phyloP scores from a whole-genome alignment of 1,284 basidiomycete species.

The Leccinum huronense region DNA sequence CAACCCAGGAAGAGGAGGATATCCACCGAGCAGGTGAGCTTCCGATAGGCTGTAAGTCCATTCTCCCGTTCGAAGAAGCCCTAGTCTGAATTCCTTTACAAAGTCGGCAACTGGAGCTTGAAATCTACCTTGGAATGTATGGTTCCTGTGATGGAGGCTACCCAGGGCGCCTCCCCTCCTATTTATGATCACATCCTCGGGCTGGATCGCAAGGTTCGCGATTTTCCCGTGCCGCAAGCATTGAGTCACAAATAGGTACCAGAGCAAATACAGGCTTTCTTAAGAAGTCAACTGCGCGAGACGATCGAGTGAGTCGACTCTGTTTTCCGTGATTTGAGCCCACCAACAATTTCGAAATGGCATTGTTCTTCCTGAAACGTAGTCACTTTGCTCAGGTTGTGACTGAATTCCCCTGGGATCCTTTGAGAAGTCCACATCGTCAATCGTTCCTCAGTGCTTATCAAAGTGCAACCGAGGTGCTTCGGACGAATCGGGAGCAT shows the following conservation, averaged over 20 bases:
- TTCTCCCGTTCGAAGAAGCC: neutral
- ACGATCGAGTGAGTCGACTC: constrained; percentile 38
- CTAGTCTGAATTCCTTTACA: constrained; percentile 9
- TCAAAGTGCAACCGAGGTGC: constrained; percentile 42
- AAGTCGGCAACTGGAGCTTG: constrained; percentile 51
- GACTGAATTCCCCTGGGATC: constrained; percentile 42
- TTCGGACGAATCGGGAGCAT: constrained; percentile 39
- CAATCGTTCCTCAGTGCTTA: constrained; percentile 47
- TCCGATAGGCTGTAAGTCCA: constrained; percentile 44
- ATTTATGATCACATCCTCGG: constrained; percentile 45
- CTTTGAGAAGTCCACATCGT: constrained; percentile 41
- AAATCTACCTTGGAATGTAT: constrained; percentile 41
- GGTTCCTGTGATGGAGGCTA: constrained; percentile 43
- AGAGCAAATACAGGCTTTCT: constrained; percentile 45
- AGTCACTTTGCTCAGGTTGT: constrained; percentile 49
- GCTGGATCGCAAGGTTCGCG: constrained; percentile 45
- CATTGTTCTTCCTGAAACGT: constrained; percentile 48
- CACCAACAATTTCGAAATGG: constrained; percentile 27
- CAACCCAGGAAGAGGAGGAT: constrained; percentile 44
- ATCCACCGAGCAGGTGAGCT: constrained; percentile 43
- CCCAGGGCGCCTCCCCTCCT: constrained; percentile 43
- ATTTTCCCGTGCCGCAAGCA: constrained; percentile 32
- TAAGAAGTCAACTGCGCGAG: constrained; percentile 47
- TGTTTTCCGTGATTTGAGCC: neutral
- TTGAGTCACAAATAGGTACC: constrained; percentile 31